phyloP scores from a whole-genome alignment of 345 rosid species.

The Acer saccharum region DNA sequence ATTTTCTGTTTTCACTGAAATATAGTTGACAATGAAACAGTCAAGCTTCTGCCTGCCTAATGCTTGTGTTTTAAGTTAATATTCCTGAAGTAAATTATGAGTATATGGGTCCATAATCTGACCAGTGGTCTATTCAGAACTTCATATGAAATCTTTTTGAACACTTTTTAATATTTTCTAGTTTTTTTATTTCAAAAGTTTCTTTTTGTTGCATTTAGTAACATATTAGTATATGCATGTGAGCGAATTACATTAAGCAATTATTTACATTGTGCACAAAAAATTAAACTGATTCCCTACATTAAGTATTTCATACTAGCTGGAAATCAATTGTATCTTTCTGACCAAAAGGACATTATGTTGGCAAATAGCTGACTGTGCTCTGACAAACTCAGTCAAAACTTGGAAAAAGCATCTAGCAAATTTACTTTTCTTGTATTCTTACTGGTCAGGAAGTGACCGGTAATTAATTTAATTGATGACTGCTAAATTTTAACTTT shows the following conservation, averaged over 20 bases:
- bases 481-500: conserved; percentile 1
- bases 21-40: neutral
- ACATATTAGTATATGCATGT: neutral
- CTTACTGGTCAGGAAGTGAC: neutral
- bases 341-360: too few species aligned
- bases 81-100: neutral
- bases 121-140: neutral
- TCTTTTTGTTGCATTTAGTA: neutral
- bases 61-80: neutral
- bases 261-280: neutral
- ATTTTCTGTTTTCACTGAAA: neutral
- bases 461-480: neutral
- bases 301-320: neutral
- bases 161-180: neutral
- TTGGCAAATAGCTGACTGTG: neutral
- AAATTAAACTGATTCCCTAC: neutral
- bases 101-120: neutral
- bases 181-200: neutral
- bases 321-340: neutral
- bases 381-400: neutral
- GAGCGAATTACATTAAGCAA: neutral
- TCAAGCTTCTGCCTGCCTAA: neutral
- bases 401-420: neutral
- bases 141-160: neutral
- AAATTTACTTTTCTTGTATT: neutral